A percentile compares a stretch with the other conserved stretches of the same genome.
phyloP scores from a whole-genome alignment of 805 yeast genomes.

The Danielia oregonensis region DNA sequence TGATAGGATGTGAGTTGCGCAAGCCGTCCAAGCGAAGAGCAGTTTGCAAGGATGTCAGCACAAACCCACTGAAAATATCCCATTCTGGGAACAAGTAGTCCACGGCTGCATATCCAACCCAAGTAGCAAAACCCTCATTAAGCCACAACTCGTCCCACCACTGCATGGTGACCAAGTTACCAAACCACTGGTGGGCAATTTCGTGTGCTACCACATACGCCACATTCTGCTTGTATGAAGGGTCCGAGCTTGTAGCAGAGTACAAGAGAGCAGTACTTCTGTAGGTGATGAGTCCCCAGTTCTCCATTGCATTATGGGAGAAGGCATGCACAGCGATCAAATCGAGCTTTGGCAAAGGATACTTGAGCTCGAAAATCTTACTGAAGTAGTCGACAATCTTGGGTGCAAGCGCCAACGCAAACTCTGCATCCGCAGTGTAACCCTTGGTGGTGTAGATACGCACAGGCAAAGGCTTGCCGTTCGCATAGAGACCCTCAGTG shows the following conservation, averaged over 20 bases:
- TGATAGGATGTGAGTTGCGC: conserved; percentile 72
- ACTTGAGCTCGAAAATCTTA: conserved; percentile 46
- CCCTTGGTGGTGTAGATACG: conserved; percentile 53
- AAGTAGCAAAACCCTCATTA: conserved; percentile 88
- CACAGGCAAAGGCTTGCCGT: conserved; percentile 43
- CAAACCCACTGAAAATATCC: conserved; percentile 64
- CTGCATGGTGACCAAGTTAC: conserved; percentile 83
- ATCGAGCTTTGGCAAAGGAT: conserved; percentile 80
- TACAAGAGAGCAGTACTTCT: conserved; percentile 51
- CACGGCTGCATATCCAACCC: conserved; percentile 72
- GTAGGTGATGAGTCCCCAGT: conserved; percentile 78
- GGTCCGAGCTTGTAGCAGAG: conserved; percentile 44
- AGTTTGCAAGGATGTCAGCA: conserved; percentile 47
- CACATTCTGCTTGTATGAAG: conserved; percentile 60
- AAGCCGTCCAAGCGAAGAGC: conserved; percentile 55
- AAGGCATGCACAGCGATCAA: conserved; percentile 75
- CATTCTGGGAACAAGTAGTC: conserved; percentile 74
- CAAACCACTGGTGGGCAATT: conserved; percentile 90
- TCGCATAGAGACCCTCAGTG: conserved; percentile 34
- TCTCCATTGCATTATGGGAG: conserved; percentile 88
- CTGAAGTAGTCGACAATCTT: conserved; percentile 49
- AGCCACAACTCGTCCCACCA: conserved; percentile 95
- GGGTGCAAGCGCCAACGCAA: conserved; percentile 47
- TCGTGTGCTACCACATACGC: conserved; percentile 84
- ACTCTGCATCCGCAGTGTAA: conserved; percentile 41